Percentiles rank a stretch among this genome's conserved stretches.
Evolutionary conservation across 257 asterid species (phyloP).

Genomic region (Solanum chaucha): DNA sequence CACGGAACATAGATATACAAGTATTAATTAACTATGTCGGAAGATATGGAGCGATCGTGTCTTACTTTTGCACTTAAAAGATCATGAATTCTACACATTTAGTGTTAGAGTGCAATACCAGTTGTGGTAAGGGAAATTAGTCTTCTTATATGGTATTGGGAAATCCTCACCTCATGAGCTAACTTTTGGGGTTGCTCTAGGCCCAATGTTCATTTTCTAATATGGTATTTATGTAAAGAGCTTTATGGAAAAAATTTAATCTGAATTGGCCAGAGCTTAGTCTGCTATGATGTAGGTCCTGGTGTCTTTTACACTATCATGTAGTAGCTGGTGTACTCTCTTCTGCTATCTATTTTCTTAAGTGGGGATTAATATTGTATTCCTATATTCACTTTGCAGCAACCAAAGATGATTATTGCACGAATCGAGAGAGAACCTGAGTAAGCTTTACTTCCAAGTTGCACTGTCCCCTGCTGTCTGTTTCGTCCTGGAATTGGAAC

Average conservation of each 20-base stretch:
- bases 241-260: neutral
- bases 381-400: neutral
- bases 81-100: neutral
- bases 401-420: neutral
- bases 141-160: neutral
- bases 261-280: neutral
- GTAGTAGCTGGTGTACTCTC: neutral
- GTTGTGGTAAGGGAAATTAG: neutral
- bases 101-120: neutral
- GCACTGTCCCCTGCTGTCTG: neutral
- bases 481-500: conserved; percentile 28
- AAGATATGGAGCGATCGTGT: neutral
- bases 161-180: neutral
- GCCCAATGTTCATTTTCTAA: neutral
- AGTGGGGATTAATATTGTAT: neutral
- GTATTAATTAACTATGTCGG: neutral
- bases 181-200: neutral
- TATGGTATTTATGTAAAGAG: neutral
- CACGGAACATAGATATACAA: neutral
- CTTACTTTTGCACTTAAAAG: neutral
- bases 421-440: neutral
- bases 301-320: neutral
- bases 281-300: neutral
- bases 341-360: neutral
- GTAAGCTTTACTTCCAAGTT: neutral